These are phyloP conservation scores for Skeletonema tropicum DNA, from an alignment of 108 stramenopile species.

Conservation along the genomic window DNA sequence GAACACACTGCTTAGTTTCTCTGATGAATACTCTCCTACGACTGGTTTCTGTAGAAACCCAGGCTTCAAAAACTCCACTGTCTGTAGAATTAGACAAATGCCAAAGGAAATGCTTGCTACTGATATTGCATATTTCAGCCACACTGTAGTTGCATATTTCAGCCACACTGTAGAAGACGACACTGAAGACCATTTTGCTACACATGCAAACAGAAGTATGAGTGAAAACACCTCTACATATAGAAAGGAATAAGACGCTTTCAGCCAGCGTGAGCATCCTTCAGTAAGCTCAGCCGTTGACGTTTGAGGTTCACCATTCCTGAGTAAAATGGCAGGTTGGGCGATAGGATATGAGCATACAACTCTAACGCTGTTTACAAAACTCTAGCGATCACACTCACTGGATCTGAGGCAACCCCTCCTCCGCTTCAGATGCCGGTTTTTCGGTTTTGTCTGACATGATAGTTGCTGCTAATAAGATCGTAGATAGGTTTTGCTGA, in stretches of 20 bases:
- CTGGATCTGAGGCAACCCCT: constrained; percentile 4
- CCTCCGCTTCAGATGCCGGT: not conserved
- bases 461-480: not conserved
- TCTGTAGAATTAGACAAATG: constrained; percentile 43
- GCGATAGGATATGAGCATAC: not conserved
- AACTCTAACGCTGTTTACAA: not conserved
- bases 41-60: constrained; percentile 28
- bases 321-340: not conserved
- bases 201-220: constrained; percentile 28
- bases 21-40: constrained; percentile 35
- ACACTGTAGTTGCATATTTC: no score
- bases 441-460: not conserved
- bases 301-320: constrained; percentile 33
- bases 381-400: not conserved
- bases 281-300: constrained; percentile 37
- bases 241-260: constrained; percentile 30
- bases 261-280: constrained; percentile 35
- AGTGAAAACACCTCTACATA: constrained; percentile 34
- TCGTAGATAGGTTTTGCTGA: constrained; percentile 39
- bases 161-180: constrained; percentile 21
- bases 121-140: constrained; percentile 29
- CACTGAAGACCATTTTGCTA: constrained; percentile 17
- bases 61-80: constrained; percentile 37
- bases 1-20: constrained; percentile 39
- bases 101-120: constrained; percentile 34